Evolutionary conservation across 306 rosid species (phyloP), one percentile per base, ranked within the genome.

Genomic region (Inga leiocalycina): DNA sequence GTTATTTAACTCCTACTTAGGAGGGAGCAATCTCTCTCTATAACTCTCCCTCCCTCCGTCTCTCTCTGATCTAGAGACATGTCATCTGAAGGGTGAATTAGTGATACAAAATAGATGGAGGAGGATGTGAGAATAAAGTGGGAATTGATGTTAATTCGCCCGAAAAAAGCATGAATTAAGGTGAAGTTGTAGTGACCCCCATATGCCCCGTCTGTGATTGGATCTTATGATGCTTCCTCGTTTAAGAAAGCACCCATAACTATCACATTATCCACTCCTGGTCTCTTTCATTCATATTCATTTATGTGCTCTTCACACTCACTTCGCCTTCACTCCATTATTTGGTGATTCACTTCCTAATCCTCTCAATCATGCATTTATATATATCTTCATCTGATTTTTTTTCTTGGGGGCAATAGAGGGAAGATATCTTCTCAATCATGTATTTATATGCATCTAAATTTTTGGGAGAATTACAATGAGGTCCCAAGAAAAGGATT

Each of bases 111-210:
- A 30, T 68, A 22, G 52, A 68, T 32, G 78, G 16, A 34, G 4
- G 39, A 4, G 39, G 68, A 82, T 41, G 79, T 49, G 17, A 46
- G 81, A 64, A 72, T 78, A 67, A 72, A 78, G 72, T 62, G 70
- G 83, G 64, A 69, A 3, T 11, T 35, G n/a, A 69, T 78, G 30
- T 20, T 15, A 45, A n/a, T 70, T 68, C 44, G 30, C 41, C 77
- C 5, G 45, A 76, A 17, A 24, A 17, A 45, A 49, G 30, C 32
- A 8, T 57, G 30, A 62, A 24, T 10, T 10, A 4, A 62, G 5
- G 59, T 71, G 59, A 54, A 24, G 62, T 24, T 37, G n/a, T 19
- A 48, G 45, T 27, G 30, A 27, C 30, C 45, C 57, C 64, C 46
- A 68, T 37, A 4, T 62, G 37, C 68, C 34, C 2, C 5, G 27